Evolutionary conservation across 331 rosid species (phyloP), one percentile per base, ranked within the genome.

Genomic region (Malus hybrid): DNA sequence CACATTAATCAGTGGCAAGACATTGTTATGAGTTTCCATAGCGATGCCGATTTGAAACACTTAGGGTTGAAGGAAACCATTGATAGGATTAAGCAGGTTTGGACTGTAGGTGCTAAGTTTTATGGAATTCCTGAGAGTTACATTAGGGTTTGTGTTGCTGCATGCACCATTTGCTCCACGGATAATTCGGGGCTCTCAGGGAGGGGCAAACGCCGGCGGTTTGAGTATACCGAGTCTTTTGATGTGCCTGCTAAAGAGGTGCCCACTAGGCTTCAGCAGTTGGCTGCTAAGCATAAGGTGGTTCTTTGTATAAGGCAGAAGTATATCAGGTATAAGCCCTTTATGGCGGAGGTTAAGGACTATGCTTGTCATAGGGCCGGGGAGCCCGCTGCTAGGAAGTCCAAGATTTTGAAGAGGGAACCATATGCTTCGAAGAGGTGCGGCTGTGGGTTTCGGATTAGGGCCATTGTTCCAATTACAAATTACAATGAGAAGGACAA

Each of bases 281-380:
- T 95, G 79, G 99, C 98, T n/a, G 88, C 88, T 2, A 89, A 92
- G 87, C 98, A 95, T 74, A 95, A 95, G 87, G 99, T 95, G 30
- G 98, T 92, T 34, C 92, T 95, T 36, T 95, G 99, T 53, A 95
- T 95, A 13, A 82, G 99, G 83, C 99, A 95, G 91, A 95, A 95
- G 89, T 95, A 95, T 60, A 95, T 95, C 75, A 83, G 99, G 86
- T 95, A 95, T 81, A 95, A 95, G 78, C 99, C 99, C 33, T 95
- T 95, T 76, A 92, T 95, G 99, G 99, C 98, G 2, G 99, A 95
- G 91, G 99, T 92, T 58, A 95, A 95, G 91, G 99, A 95, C 66
- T 95, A 95, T 74, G 99, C 99, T 56, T 95, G 99, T 66, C 99
- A 95, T 55, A 80, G 99, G 76, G 99, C 99, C 0, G 99, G 99